A percentile compares a stretch with the other conserved stretches of the same genome.
Evolutionary conservation across 108 stramenopile species (phyloP).

Genomic region (Stephanodiscus minutulus): DNA sequence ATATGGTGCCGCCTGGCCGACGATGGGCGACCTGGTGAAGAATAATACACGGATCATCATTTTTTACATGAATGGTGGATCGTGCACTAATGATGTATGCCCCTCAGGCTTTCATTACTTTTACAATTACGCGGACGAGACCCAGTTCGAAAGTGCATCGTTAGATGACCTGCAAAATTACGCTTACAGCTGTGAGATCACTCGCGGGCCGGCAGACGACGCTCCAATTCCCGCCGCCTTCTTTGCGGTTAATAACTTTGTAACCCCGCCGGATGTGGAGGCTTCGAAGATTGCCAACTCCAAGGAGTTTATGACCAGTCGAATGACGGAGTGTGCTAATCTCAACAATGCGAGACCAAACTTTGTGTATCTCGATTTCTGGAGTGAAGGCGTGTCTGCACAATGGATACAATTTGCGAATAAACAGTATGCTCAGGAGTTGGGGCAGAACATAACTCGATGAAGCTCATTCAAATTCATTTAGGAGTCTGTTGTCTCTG

Average conservation of each 20-base stretch:
- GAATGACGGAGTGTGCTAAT: constrained; percentile 37
- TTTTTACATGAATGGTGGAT: constrained; percentile 67
- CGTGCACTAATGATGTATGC: constrained; percentile 56
- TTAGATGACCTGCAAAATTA: constrained; percentile 50
- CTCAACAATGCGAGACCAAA: constrained; percentile 35
- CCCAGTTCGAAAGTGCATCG: constrained; percentile 50
- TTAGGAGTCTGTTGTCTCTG: no score
- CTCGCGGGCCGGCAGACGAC: constrained; percentile 38
- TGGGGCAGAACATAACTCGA: not conserved
- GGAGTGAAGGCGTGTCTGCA: constrained; percentile 31
- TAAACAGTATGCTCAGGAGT: constrained; percentile 12
- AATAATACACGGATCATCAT: constrained; percentile 61
- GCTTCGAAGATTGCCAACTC: constrained; percentile 31
- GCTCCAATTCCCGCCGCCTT: constrained; percentile 22
- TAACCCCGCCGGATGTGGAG: constrained; percentile 43
- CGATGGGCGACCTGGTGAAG: constrained; percentile 55
- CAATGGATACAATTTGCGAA: constrained; percentile 41
- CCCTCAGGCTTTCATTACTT: constrained; percentile 57
- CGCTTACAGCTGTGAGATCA: constrained; percentile 52
- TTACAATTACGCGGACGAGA: constrained; percentile 63
- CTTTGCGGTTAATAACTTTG: constrained; percentile 47
- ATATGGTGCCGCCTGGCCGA: constrained; percentile 56
- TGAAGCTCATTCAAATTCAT: no score
- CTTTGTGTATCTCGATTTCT: constrained; percentile 51
- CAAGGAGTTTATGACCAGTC: constrained; percentile 20